Evolutionary conservation across 805 yeast species (phyloP), one percentile per base, ranked within the genome.

Genomic region (Candida coquimbonensis): DNA sequence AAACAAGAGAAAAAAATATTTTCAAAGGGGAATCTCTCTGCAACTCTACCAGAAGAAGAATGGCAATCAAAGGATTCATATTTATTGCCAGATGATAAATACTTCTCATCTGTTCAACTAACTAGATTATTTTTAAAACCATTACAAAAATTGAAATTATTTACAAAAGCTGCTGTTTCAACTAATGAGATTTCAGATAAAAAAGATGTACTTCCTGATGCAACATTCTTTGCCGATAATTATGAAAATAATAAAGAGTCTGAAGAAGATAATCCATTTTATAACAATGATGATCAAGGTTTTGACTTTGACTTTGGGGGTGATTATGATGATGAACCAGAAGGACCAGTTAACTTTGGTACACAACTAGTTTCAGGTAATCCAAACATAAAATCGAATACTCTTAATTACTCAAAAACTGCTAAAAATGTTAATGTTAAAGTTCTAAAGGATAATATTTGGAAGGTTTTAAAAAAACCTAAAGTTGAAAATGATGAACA

Each of bases 371-470:
- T 56, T 35, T 51, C 58, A 16, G 65, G 56, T 25, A 57, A 57
- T 16, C 55, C 57, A 14, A 57, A 54, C 17, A 57, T 57, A 26
- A 59, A 73, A 36, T 69, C 71, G 2, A 73, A 69, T 24, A 66
- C 72, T 45, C 72, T 81, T 21, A 76, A 72, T 49, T 86, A 77
- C 35, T 81, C 95, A 2, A 72, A 81, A 41, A 77, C 78, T 8
- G 87, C 96, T 5, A 88, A 87, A 60, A 76, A 79, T 50, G 93
- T 89, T 27, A 90, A 88, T 57, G 84, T 89, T 32, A 76, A 78
- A 51, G 66, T 69, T 25, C 68, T 88, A 43, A 88, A 89, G 66
- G 83, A 81, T 45, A 86, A 85, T 55, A 56, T 88, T 36, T 88
- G 96, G 95, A 69, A 70, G 31, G 71, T 77, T 1, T 66, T 81